Evolutionary conservation across 306 rosid genomes (phyloP), one percentile per base, ranked within the genome.

Genomic region (Rubus idaeus): DNA sequence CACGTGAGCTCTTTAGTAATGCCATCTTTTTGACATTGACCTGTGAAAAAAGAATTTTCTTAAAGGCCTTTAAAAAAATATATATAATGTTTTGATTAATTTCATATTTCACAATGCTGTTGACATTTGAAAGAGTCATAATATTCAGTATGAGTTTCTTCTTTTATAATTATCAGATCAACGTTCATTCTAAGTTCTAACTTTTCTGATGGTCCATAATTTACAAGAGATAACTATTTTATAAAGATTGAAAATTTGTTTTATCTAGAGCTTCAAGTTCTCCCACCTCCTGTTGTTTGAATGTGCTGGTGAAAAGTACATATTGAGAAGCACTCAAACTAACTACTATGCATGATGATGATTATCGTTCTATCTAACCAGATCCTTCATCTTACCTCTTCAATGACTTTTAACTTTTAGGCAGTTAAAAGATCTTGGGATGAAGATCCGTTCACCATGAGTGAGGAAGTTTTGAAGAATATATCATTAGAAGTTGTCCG

Each of bases 361-460:
- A 42, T 67, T 17, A 11, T 20, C 62, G 37, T 70, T 70, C 75
- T 70, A 39, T 50, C 62, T n/a, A 72, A 52, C 73, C 3, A 47
- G 40, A 69, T 30, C 35, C 51, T 40, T 75, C 68, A 75, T 78
- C 56, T 73, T 72, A 57, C 45, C 11, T 70, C 71, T 81, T 82
- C 45, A 44, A 20, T 80, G 79, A 71, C 69, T 84, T 83, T 74
- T 72, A 61, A 76, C 83, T 70, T 79, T 75, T 84, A 95, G 98
- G 99, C 99, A 23, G 91, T 92, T 75, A 84, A 84, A 86, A 85
- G 97, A 73, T 88, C 96, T 44, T 95, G 99, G 99, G 99, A 91
- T 56, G 97, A 89, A 84, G 98, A 92, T 83, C 94, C 99, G 69
- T 85, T 84, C 53, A 76, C 83, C 68, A 78, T 92, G 97, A 92